phyloP scores from a whole-genome alignment of 2,329 filamentous ascomycete species.

The Fusarium vanettenii region DNA sequence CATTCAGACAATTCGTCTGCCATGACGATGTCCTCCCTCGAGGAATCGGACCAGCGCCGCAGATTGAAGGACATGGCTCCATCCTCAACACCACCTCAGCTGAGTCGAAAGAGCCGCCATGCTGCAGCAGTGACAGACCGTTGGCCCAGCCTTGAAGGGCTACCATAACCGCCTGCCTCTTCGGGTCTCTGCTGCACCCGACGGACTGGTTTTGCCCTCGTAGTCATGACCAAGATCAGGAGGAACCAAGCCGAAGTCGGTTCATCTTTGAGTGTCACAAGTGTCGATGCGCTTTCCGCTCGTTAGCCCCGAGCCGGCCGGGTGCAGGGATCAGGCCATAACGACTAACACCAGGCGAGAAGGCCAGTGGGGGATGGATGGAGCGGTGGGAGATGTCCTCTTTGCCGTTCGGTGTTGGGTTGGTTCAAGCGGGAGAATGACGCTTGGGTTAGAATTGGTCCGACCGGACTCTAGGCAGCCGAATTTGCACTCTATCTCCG shows the following conservation, averaged over 20 bases:
- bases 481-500: neutral
- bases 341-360: slow-evolving; percentile 13
- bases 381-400: neutral
- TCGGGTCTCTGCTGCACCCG: slow-evolving; percentile 24
- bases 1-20: slow-evolving; percentile 1
- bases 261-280: slow-evolving; percentile 21
- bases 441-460: neutral
- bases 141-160: neutral
- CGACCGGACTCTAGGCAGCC: slow-evolving; percentile 7
- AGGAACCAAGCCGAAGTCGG: slow-evolving; percentile 27
- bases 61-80: slow-evolving; percentile 27
- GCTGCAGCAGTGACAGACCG: slow-evolving; percentile 8
- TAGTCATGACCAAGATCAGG: slow-evolving; percentile 17
- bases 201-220: slow-evolving; percentile 25
- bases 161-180: slow-evolving; percentile 14
- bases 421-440: slow-evolving; percentile 9
- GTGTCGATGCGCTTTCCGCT: slow-evolving; percentile 27
- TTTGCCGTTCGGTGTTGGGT: neutral
- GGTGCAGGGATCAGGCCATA: slow-evolving; percentile 30
- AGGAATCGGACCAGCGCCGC: slow-evolving; percentile 12
- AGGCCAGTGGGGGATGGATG: slow-evolving; percentile 8
- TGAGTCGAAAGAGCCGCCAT: neutral
- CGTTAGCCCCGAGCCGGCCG: slow-evolving; percentile 11
- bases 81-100: slow-evolving; percentile 14
- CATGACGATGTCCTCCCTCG: slow-evolving; percentile 9